These are phyloP conservation scores for Nicotiana paniculata DNA, from an alignment of 257 asterid genomes.

Conservation along the genomic window DNA sequence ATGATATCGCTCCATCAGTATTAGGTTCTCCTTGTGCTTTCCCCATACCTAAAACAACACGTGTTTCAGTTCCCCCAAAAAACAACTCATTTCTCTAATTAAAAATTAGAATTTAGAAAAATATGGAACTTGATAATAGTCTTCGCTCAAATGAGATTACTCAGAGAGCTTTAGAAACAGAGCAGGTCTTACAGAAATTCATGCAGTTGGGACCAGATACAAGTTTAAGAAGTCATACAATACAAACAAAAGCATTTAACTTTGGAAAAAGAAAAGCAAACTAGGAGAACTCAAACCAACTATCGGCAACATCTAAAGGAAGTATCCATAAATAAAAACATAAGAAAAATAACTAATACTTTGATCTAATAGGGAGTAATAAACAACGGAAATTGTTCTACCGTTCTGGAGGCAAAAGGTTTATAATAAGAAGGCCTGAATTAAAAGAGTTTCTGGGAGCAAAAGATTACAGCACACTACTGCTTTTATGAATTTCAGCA, in stretches of 20 bases:
- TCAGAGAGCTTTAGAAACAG: neutral
- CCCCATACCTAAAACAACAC: conserved; percentile 58
- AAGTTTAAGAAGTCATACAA: neutral
- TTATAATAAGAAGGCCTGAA: neutral
- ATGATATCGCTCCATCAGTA: conserved; percentile 84
- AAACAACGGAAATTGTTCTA: neutral
- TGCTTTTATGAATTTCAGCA: neutral
- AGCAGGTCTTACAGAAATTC: neutral
- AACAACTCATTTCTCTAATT: neutral
- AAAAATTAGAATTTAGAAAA: neutral
- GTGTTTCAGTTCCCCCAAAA: neutral
- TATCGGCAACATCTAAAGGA: neutral
- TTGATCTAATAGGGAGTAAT: neutral
- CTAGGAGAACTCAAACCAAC: neutral
- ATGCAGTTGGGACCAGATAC: neutral
- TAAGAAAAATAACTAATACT: neutral
- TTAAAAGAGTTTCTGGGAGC: neutral
- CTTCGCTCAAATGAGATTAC: neutral
- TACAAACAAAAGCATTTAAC: neutral
- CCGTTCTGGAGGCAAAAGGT: neutral
- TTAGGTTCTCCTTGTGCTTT: conserved; percentile 75
- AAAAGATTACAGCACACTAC: neutral
- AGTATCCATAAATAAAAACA: neutral
- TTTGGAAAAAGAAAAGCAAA: neutral
- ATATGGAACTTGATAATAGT: neutral